Percentiles rank a stretch among this genome's conserved stretches.
These are phyloP conservation scores for Diaporthe sp. DNA, from an alignment of 2,329 filamentous ascomycete species.

Conservation along the genomic window DNA sequence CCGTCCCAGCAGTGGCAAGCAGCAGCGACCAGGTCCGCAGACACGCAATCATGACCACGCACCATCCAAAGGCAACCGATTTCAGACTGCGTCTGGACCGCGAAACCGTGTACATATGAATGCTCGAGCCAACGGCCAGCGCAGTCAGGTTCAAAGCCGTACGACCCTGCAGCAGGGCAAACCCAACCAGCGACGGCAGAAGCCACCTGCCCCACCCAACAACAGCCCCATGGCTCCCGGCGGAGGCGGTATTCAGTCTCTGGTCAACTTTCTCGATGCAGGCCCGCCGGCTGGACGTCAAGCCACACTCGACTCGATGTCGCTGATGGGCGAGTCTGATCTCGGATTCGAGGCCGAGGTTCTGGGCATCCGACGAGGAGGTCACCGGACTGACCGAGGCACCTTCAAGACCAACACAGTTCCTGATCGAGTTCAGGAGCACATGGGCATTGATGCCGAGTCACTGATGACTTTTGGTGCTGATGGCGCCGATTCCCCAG, in stretches of 20 bases:
- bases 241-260: no score
- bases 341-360: constrained; percentile 32
- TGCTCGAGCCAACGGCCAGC: neutral
- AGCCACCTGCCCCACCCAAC: no score
- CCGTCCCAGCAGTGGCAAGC: neutral
- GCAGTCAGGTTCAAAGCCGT: neutral
- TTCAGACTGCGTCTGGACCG: accelerated
- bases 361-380: constrained; percentile 3
- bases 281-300: no score
- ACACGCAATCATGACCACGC: neutral
- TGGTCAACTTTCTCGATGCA: neutral
- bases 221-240: no score
- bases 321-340: constrained; percentile 15
- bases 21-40: no score
- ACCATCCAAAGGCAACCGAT: neutral
- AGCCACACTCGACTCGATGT: neutral
- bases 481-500: neutral
- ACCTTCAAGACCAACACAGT: neutral
- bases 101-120: neutral
- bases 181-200: neutral
- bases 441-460: neutral
- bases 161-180: neutral
- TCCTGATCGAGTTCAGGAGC: neutral
- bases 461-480: neutral
- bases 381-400: neutral